A percentile compares a stretch with the other conserved stretches of the same genome.
These are phyloP conservation scores for Kwoniella sp. DNA, from an alignment of 768 basidiomycete genomes.

Conservation along the genomic window DNA sequence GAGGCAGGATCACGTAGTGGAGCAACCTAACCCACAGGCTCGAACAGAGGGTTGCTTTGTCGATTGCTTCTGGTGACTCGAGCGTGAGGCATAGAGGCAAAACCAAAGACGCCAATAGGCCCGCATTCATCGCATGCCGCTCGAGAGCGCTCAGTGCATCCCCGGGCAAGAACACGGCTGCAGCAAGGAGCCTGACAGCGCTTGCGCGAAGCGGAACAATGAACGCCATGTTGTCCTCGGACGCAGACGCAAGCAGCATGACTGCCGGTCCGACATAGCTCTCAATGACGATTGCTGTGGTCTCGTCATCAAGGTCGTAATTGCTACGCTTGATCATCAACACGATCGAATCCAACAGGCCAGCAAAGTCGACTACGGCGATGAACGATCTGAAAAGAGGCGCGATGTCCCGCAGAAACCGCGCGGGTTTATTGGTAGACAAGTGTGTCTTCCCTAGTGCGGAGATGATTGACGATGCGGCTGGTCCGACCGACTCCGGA, in stretches of 20 bases:
- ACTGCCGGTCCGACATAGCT: conserved; percentile 28
- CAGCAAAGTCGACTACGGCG: conserved; percentile 36
- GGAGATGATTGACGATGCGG: conserved; percentile 19
- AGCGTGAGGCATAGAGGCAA: conserved; percentile 18
- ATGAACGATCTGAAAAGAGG: conserved; percentile 28
- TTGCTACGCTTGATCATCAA: conserved; percentile 16
- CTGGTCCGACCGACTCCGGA: conserved; percentile 14
- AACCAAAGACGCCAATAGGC: conserved; percentile 19
- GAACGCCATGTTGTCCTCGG: conserved; percentile 23
- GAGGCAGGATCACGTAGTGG: conserved; percentile 13
- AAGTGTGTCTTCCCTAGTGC: conserved; percentile 28
- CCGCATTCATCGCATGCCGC: conserved; percentile 5
- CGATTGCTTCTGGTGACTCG: conserved; percentile 12
- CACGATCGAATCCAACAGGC: conserved; percentile 29
- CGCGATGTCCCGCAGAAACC: conserved; percentile 30
- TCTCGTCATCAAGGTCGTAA: conserved; percentile 14
- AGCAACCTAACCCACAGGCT: conserved; percentile 24
- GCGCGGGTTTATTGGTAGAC: conserved; percentile 10
- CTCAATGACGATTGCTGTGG: conserved; percentile 23
- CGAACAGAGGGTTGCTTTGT: conserved; percentile 15
- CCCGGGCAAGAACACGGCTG: conserved; percentile 24
- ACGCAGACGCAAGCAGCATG: conserved; percentile 13
- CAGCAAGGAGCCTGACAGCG: conserved; percentile 18
- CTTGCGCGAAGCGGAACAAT: conserved; percentile 16
- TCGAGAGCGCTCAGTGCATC: conserved; percentile 24